phyloP scores from a whole-genome alignment of 73 alveolate genomes.

The Stentor coeruleus region DNA sequence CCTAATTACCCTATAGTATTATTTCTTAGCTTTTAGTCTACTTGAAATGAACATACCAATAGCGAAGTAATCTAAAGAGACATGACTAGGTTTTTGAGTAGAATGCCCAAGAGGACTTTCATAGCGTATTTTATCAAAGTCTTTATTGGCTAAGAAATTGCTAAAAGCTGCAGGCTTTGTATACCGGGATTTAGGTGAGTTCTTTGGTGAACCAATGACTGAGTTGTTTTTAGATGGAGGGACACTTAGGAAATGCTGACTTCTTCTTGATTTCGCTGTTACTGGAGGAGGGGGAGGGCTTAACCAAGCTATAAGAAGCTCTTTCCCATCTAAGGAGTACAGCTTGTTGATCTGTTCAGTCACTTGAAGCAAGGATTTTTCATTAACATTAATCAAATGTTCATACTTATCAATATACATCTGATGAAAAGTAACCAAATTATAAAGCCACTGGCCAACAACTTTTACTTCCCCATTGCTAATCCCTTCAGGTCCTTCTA shows the following conservation, averaged over 20 bases:
- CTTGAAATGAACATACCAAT: slow-evolving; percentile 3
- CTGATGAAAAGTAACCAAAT: not conserved
- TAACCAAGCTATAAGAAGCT: not conserved
- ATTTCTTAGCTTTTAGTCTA: not conserved
- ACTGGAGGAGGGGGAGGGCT: slow-evolving; percentile 18
- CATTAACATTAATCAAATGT: not conserved
- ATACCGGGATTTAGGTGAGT: not conserved
- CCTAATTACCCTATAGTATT: not conserved
- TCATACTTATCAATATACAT: not conserved
- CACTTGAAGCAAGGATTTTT: not conserved
- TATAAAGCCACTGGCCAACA: slow-evolving; percentile 24
- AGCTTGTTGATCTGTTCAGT: slow-evolving; percentile 4
- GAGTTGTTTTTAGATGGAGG: slow-evolving; percentile 5
- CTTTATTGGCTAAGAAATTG: not conserved
- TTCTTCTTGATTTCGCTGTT: not conserved
- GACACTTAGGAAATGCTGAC: slow-evolving; percentile 9
- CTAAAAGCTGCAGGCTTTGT: not conserved
- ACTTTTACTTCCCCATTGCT: slow-evolving; percentile 22
- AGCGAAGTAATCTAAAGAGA: not conserved
- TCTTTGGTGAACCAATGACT: not conserved
- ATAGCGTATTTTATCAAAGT: not conserved
- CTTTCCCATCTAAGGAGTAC: slow-evolving; percentile 14
- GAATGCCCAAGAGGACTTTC: slow-evolving; percentile 11
- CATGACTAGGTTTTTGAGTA: not conserved
- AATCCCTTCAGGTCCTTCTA: slow-evolving; percentile 28